phyloP scores from a whole-genome alignment of 768 basidiomycete genomes.

The Termitomyces sp. region DNA sequence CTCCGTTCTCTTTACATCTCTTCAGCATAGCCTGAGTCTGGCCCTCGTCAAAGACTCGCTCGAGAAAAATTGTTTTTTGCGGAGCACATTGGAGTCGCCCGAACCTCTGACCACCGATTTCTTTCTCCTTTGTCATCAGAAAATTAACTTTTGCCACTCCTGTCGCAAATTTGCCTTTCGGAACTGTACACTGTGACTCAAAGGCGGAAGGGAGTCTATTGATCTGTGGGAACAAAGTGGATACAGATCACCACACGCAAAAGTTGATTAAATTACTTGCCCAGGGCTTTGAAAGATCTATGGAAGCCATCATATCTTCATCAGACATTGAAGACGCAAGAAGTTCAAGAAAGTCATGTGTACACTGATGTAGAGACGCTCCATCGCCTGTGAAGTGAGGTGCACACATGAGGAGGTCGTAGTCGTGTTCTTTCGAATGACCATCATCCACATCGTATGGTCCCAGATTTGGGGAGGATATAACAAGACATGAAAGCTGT shows the following conservation, averaged over 20 bases:
- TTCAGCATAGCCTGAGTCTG: slow-evolving; percentile 41
- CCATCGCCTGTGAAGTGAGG: slow-evolving; percentile 68
- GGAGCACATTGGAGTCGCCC: slow-evolving; percentile 27
- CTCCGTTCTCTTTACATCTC: slow-evolving; percentile 51
- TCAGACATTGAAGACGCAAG: slow-evolving; percentile 23
- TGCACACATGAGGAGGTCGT: slow-evolving; percentile 50
- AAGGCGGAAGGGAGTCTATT: slow-evolving; percentile 19
- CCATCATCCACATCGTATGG: background rate
- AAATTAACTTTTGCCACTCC: slow-evolving; percentile 46
- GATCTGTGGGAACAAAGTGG: background rate
- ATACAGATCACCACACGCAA: background rate
- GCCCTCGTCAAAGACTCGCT: slow-evolving; percentile 20
- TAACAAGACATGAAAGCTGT: slow-evolving; percentile 44
- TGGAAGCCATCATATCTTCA: slow-evolving; percentile 13
- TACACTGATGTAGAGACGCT: slow-evolving; percentile 58
- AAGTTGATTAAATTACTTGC: slow-evolving; percentile 1
- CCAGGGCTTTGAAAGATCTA: slow-evolving; percentile 16
- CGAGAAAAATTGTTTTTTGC: slow-evolving; percentile 28
- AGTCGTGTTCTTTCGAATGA: slow-evolving; percentile 8
- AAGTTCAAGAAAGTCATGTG: slow-evolving; percentile 53
- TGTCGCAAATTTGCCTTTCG: slow-evolving; percentile 16
- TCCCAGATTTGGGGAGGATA: slow-evolving; percentile 8
- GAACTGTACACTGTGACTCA: slow-evolving; percentile 20
- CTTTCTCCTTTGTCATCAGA: slow-evolving; percentile 33
- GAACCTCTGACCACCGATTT: slow-evolving; percentile 58